Percentiles rank a stretch among this genome's conserved stretches.
Evolutionary conservation across 1,139 yeast genomes (phyloP).

Genomic region (Suhomyces atakaporum): DNA sequence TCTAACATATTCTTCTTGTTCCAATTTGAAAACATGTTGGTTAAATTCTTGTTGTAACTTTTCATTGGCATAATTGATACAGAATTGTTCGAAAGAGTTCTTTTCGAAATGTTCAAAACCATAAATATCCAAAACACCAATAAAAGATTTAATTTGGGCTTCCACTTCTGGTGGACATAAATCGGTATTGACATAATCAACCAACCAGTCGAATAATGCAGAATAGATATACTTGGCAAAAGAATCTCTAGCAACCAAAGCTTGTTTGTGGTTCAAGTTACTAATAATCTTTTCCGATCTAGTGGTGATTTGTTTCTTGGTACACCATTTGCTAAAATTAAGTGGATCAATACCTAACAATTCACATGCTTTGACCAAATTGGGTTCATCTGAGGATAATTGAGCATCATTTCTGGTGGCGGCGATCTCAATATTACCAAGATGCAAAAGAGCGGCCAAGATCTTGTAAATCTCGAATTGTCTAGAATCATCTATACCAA

Average conservation of each 20-base stretch:
- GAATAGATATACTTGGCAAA: slow-evolving; percentile 93
- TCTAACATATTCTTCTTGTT: slow-evolving; percentile 89
- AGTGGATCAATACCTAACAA: slow-evolving; percentile 78
- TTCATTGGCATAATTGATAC: slow-evolving; percentile 97
- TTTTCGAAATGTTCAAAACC: slow-evolving; percentile 96
- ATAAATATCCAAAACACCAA: slow-evolving; percentile 96
- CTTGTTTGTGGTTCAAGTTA: slow-evolving; percentile 80
- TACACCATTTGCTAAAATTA: slow-evolving; percentile 85
- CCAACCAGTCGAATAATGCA: slow-evolving; percentile 94
- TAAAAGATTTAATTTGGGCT: slow-evolving; percentile 64
- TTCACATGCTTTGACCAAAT: slow-evolving; percentile 78
- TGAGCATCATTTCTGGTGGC: slow-evolving; percentile 86
- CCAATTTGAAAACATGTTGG: slow-evolving; percentile 95
- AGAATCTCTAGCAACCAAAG: slow-evolving; percentile 91
- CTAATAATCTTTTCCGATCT: slow-evolving; percentile 89
- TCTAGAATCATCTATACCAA: slow-evolving; percentile 64
- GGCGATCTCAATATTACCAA: slow-evolving; percentile 89
- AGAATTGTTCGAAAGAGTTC: slow-evolving; percentile 95
- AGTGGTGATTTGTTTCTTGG: slow-evolving; percentile 90
- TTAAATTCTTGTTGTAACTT: slow-evolving; percentile 96
- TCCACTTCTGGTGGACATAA: slow-evolving; percentile 75
- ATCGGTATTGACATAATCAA: slow-evolving; percentile 75
- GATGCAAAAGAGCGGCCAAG: slow-evolving; percentile 85
- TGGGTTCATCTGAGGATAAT: slow-evolving; percentile 84
- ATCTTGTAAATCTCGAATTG: slow-evolving; percentile 75